Evolutionary conservation across 2,329 filamentous ascomycete species (phyloP), one percentile per base, ranked within the genome.

Genomic region (Kalaharituber pfeilii): DNA sequence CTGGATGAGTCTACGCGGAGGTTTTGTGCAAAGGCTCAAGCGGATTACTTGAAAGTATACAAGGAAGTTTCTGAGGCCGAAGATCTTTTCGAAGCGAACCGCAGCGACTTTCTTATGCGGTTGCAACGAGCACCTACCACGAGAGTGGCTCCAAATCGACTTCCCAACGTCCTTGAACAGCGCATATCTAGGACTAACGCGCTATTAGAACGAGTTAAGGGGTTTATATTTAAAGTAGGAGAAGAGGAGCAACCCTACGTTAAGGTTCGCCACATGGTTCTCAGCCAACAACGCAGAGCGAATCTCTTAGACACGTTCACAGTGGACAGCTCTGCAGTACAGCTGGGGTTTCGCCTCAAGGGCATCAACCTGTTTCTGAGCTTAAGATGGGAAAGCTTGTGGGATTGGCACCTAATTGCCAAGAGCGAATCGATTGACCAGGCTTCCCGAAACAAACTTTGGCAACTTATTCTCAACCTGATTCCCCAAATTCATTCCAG

Each of bases 1-100:
- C 69, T 84, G 0, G 78, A 84, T 53, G 76, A 82, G 63, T 70
- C 75, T 0, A 78, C 78, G 0, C 81, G 80, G 66, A 80, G 77
- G 57, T 80, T 84, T 62, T 73, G 80, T n/a, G 62, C 72, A 3
- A 76, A 72, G 68, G 70, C 75, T 0, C 73, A 74, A 5, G 61
- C 57, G 5, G 61, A 67, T 8, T 74, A 70, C 55, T 58, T 69
- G 0, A 62, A 67, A 2, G 66, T 79, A 6, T 67, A 68, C 1
- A 56, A 67, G 1, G 55, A 60, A 20, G 60, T 74, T 7, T 49
- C 62, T 1, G 27, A 50, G 2, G 53, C 60, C 2, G 57, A 68
- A 25, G 53, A 62, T 1, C 28, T 57, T 18, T 57, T 73, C 1
- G 59, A 67, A 24, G 50, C 26, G 18, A 45, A 27, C 6, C 53